Percentiles rank a stretch among this genome's conserved stretches.
Conservation (phyloP, 257 asterid species). For the Solanum boliviense region DNA sequence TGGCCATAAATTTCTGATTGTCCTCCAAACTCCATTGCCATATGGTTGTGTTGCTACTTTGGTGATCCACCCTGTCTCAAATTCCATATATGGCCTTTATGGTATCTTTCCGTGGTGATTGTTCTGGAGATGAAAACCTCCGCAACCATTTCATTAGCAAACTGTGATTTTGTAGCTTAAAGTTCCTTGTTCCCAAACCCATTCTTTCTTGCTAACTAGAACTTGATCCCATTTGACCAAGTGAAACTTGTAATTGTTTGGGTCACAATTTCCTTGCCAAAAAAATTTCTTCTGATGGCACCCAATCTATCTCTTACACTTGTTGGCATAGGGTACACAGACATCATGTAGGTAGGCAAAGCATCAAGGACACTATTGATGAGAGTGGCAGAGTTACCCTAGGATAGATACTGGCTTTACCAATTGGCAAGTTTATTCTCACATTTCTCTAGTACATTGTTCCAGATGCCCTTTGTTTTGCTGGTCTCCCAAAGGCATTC, state of each 20-base stretch:
- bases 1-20: background rate
- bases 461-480: background rate
- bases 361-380: background rate
- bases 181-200: background rate
- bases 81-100: background rate
- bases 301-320: background rate
- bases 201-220: background rate
- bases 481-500: background rate
- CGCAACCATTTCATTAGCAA: background rate
- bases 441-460: background rate
- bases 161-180: background rate
- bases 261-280: background rate
- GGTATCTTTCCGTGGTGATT: background rate
- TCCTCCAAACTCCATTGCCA: background rate
- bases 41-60: background rate
- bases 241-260: background rate
- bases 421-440: background rate
- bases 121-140: background rate
- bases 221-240: background rate
- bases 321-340: background rate
- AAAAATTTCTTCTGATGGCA: background rate
- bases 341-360: background rate
- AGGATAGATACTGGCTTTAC: background rate
- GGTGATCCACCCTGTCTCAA: background rate
- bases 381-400: background rate